phyloP scores from a whole-genome alignment of 768 basidiomycete species.

The Rubroboletus satanas region DNA sequence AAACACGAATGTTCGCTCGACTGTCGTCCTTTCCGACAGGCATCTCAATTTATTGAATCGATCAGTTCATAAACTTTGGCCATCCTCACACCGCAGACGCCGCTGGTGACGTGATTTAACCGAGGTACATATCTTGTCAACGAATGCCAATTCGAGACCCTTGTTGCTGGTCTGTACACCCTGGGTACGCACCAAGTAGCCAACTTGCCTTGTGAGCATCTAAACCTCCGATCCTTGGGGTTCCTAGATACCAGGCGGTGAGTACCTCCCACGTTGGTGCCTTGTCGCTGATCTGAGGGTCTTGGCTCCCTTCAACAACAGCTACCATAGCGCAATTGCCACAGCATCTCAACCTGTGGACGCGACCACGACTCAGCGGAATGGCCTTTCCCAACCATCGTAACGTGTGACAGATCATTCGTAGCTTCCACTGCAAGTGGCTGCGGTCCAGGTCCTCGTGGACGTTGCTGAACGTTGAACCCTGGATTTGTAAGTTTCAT shows the following conservation, averaged over 20 bases:
- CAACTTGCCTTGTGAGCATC: background rate
- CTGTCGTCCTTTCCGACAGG: background rate
- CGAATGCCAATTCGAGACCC: slow-evolving; percentile 5
- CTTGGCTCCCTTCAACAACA: background rate
- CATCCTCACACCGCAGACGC: slow-evolving; percentile 2
- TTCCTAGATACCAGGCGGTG: background rate
- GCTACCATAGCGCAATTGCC: background rate
- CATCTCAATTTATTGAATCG: background rate
- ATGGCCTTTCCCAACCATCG: background rate
- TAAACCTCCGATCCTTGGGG: background rate
- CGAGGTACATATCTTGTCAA: background rate
- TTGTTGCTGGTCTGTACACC: slow-evolving; percentile 6
- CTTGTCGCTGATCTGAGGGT: background rate
- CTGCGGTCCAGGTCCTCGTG: slow-evolving; percentile 15
- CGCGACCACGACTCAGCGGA: background rate
- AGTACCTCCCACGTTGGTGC: background rate
- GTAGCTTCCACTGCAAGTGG: slow-evolving; percentile 2
- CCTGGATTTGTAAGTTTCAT: slow-evolving; percentile 21
- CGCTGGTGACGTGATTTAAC: slow-evolving; percentile 4
- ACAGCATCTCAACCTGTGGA: background rate
- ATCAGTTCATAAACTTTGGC: background rate
- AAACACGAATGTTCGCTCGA: background rate
- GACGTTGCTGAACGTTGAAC: slow-evolving; percentile 8
- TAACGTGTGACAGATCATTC: background rate
- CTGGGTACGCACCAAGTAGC: background rate